Evolutionary conservation across 192 early-diverging fungal species (phyloP), one percentile per base, ranked within the genome.

Genomic region (Lobosporangium transversale): DNA sequence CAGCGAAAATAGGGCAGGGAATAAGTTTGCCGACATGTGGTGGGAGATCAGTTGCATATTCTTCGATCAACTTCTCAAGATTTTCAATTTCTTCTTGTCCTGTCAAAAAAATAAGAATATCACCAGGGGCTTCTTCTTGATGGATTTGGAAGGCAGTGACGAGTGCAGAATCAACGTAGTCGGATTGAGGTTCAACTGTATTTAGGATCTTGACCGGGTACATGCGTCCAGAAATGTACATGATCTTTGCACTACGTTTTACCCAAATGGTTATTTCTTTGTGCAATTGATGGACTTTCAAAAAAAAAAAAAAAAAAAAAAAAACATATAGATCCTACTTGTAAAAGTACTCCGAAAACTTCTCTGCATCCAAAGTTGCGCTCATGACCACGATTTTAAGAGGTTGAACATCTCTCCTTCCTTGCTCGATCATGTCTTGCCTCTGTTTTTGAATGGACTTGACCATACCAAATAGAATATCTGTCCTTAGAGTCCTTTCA

Each of bases 71-170:
- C 27, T 90, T 88, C 57, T 95, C 91, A 15, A 97, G 81, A 10
- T 88, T 90, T 69, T 98, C 98, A 71, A 98, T 98, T 47, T 97
- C 96, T 58, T 98, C 96, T 75, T 95, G 94, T 36, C 93, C 96
- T 9, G 96, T 92, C 45, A 98, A 78, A 57, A 99, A 99, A 3
- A 96, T 90, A 35, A 99, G 85, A 37, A 99, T 94, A 68, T 99
- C 96, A 17, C 97, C 97, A 5, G 79, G 79, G 1, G 90, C 91
- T 43, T 94, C 84, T 17, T 96, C 91, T 11, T 88, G 86, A 78
- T 98, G 98, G 35, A 97, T 91, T 63, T 98, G 95, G 37, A 96
- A 91, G 9, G 90, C 87, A 0, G 96, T 85, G 10, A 95, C 88
- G 14, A 97, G 80, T 7, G 95, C 92, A 0, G 95, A 84, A 73